Evolutionary conservation across 768 basidiomycete species (phyloP), one percentile per base, ranked within the genome.

Genomic region (Serendipita sp.): DNA sequence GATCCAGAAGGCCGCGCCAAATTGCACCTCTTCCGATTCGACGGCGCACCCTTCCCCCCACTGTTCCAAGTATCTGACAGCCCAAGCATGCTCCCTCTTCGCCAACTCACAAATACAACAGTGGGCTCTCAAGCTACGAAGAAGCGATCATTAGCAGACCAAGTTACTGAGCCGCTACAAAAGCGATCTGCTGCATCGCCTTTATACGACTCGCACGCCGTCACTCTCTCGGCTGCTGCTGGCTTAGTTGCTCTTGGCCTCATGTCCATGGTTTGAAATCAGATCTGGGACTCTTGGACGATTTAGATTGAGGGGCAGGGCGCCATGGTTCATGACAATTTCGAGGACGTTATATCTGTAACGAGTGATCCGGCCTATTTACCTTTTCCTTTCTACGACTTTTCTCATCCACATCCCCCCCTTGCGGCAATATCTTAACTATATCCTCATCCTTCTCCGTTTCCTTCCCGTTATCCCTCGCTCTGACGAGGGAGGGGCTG

Each of bases 31-130:
- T 89, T 86, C 78, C 75, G 82, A 68, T 90, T 79, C 65, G 89
- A 95, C 70, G 92, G 91, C 1, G 70, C 82, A 0, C 86, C 89
- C 1, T 73, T 91, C 41, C 80, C 90, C 0, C 90, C 90, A 3
- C 74, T 81, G 76, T 85, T 81, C 78, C 82, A 75, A 47, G 58
- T 86, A 30, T 83, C 88, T n/a, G 63, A 78, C 13, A 81, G 85
- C 8, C 91, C 93, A 30, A 87, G 84, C 74, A 95, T 96, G 92
- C 76, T 91, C 35, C 93, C 93, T 1, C 88, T 87, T 3, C 78
- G 78, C 68, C 51, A 71, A 52, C 75, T 95, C 65, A 80, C 86
- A 38, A 68, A 68, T 58, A 63, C 63, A 52, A 68, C 68, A 3
- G 35, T 60, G 16, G 56, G 56, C 10, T 8, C 48, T 8, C 48